A percentile compares a stretch with the other conserved stretches of the same genome.
These are phyloP conservation scores for Colletotrichum horii DNA, from an alignment of 2,329 filamentous ascomycete genomes.

Conservation along the genomic window DNA sequence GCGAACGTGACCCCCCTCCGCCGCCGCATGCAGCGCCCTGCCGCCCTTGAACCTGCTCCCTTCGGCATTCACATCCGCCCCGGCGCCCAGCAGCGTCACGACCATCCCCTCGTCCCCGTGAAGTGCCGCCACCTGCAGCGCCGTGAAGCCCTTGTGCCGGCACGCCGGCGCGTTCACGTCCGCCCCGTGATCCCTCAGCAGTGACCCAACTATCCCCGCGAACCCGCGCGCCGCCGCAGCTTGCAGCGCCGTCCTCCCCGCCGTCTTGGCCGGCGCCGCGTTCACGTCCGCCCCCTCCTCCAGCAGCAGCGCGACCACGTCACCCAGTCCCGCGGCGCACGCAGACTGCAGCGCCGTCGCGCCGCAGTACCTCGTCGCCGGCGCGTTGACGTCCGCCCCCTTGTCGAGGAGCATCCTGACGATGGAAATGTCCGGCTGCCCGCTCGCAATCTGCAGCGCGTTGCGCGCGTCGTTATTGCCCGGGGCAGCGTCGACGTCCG, in stretches of 20 bases:
- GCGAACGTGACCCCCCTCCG: not conserved
- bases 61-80: slow-evolving; percentile 27
- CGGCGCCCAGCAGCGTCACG: slow-evolving; percentile 20
- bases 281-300: slow-evolving; percentile 37
- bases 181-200: slow-evolving; percentile 21
- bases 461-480: slow-evolving; percentile 39
- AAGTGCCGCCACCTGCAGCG: slow-evolving; percentile 36
- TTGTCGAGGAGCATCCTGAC: slow-evolving; percentile 30
- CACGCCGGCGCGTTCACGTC: slow-evolving; percentile 23
- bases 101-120: slow-evolving; percentile 37
- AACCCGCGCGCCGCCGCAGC: slow-evolving; percentile 20
- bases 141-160: slow-evolving; percentile 31
- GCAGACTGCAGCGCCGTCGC: slow-evolving; percentile 45
- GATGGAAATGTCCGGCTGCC: slow-evolving; percentile 26
- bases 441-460: slow-evolving; percentile 43
- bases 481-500: slow-evolving; percentile 36
- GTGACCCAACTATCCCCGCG: slow-evolving; percentile 4
- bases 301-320: slow-evolving; percentile 30
- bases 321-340: slow-evolving; percentile 29
- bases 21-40: slow-evolving; percentile 26
- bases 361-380: slow-evolving; percentile 33
- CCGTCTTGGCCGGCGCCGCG: slow-evolving; percentile 24
- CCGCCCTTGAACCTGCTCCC: slow-evolving; percentile 26
- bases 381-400: slow-evolving; percentile 35
- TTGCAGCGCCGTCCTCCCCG: slow-evolving; percentile 27